Conservation (phyloP, 1,139 yeast species). For the Candida smagusa region DNA sequence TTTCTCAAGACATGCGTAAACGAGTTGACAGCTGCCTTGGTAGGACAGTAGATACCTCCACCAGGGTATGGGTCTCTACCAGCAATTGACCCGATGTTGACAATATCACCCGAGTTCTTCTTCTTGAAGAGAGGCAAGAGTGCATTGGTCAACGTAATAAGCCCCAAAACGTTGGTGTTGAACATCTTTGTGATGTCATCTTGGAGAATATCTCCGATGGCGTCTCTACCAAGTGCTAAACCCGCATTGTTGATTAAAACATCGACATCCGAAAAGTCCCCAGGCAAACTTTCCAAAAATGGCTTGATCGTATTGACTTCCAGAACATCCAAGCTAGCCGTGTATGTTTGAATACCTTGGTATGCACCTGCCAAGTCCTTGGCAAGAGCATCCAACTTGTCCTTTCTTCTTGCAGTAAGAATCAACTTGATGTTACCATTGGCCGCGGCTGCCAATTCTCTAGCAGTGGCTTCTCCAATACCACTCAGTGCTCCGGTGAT, state of each 20-base stretch:
- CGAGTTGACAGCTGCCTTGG: constrained; percentile 77
- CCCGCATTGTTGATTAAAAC: constrained; percentile 44
- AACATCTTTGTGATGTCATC: constrained; percentile 39
- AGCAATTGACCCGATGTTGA: constrained; percentile 83
- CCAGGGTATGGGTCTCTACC: constrained; percentile 86
- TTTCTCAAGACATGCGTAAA: constrained; percentile 75
- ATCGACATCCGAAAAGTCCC: constrained; percentile 37
- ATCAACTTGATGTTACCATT: constrained; percentile 37
- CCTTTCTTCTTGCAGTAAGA: constrained; percentile 42
- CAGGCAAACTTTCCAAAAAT: constrained; percentile 29
- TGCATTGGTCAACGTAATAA: constrained; percentile 39
- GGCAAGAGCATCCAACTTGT: constrained; percentile 30
- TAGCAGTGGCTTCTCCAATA: constrained; percentile 45
- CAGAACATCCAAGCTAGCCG: constrained; percentile 33
- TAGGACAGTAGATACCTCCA: constrained; percentile 86
- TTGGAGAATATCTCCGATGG: constrained; percentile 30
- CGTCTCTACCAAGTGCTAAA: constrained; percentile 40
- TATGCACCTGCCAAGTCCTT: constrained; percentile 22
- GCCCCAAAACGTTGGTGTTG: constrained; percentile 41
- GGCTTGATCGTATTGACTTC: constrained; percentile 32
- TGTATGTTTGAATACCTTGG: constrained; percentile 25
- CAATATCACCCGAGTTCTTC: constrained; percentile 69
- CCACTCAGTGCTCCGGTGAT: constrained; percentile 81
- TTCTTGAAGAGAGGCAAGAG: constrained; percentile 41
- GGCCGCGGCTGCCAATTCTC: constrained; percentile 38